Evolutionary conservation across 2,329 filamentous ascomycete species (phyloP).

Genomic region (Aspergillus pseudotamarii): DNA sequence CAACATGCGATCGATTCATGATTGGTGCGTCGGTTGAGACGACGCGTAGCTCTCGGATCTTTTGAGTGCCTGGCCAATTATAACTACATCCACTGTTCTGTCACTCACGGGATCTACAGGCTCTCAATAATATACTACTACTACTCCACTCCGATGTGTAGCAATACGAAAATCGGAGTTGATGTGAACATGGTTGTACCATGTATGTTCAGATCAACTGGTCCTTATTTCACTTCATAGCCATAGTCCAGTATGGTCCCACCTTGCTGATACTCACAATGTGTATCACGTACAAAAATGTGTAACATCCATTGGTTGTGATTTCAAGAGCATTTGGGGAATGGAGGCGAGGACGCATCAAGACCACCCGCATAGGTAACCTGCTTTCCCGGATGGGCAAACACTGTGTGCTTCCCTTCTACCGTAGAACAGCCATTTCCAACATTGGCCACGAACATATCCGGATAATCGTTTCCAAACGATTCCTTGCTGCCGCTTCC

Average conservation of each 20-base stretch:
- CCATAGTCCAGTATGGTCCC: background rate
- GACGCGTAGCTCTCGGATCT: background rate
- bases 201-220: background rate
- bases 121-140: too few relatives aligned
- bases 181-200: too few relatives aligned
- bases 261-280: background rate
- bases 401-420: conserved; percentile 13
- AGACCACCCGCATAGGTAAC: conserved; percentile 13
- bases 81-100: too few relatives aligned
- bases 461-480: conserved; percentile 7
- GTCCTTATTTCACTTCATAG: background rate
- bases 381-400: conserved; percentile 11
- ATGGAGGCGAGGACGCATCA: conserved; percentile 3
- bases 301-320: background rate
- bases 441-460: conserved; percentile 17
- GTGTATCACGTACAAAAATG: background rate
- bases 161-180: background rate
- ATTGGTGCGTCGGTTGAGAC: background rate
- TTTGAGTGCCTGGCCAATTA: too few relatives aligned
- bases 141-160: background rate
- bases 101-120: too few relatives aligned
- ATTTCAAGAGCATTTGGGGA: conserved; percentile 11
- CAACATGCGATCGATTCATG: background rate
- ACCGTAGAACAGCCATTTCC: conserved; percentile 15
- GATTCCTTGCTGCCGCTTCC: conserved; percentile 7